A percentile compares a stretch with the other conserved stretches of the same genome.
Evolutionary conservation across 2,329 filamentous ascomycete genomes (phyloP).

Genomic region (Pseudocercospora fuligena): DNA sequence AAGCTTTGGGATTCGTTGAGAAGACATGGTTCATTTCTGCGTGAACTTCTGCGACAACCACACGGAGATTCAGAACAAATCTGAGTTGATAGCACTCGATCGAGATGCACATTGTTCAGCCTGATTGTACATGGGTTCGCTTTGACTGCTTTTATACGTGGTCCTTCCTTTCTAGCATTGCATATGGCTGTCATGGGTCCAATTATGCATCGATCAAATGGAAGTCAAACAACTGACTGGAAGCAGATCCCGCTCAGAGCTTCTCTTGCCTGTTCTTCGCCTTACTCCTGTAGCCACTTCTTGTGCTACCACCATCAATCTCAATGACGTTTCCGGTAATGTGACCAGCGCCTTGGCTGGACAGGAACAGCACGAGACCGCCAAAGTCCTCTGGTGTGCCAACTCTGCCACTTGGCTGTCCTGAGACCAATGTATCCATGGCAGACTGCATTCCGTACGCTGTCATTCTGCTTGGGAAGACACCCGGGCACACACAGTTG

Average conservation of each 20-base stretch:
- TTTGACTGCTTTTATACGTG: neutral
- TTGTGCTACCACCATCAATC: constrained; percentile 53
- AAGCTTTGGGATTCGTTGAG: neutral
- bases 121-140: neutral
- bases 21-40: neutral
- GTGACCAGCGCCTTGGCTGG: constrained; percentile 47
- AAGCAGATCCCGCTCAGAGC: constrained; percentile 8
- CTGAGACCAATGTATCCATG: constrained; percentile 52
- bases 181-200: too few species aligned
- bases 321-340: constrained; percentile 56
- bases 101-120: neutral
- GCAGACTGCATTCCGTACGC: constrained; percentile 53
- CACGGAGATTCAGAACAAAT: neutral
- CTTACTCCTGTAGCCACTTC: constrained; percentile 49
- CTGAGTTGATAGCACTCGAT: too few species aligned
- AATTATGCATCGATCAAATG: too few species aligned
- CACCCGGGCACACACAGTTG: constrained; percentile 59
- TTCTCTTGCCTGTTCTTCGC: constrained; percentile 31
- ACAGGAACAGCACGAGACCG: constrained; percentile 52
- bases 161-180: too few species aligned
- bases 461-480: constrained; percentile 64
- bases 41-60: neutral
- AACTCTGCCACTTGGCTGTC: constrained; percentile 53
- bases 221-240: neutral
- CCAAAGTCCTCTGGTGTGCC: constrained; percentile 56